Base-by-base conservation (phyloP, 78 protist species). In the Trichosphaerium sp. region DNA sequence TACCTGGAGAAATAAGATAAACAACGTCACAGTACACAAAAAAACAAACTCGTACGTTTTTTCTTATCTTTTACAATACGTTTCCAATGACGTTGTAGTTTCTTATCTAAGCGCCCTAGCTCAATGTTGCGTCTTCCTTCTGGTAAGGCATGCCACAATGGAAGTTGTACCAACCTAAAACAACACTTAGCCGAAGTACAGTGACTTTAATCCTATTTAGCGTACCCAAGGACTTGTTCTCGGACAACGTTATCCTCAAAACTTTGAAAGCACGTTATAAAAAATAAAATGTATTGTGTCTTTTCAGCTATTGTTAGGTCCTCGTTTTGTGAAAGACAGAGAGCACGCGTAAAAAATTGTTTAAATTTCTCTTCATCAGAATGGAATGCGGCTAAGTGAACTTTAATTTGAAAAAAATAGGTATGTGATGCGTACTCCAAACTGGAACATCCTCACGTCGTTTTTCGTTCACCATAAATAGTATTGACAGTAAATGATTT, bases 391-490 rank as follows among this genome's bases (percentile, higher is more conserved):
- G 7, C 61, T 15, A n/a, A n/a, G n/a, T n/a, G n/a, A n/a, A n/a
- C n/a, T n/a, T n/a, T n/a, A 0, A 66, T 0, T 14, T 2, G 18
- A 2, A 7, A 26, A 5, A 1, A 29, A 1, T 0, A n/a, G 23
- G n/a, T n/a, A n/a, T n/a, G n/a, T n/a, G n/a, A n/a, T n/a, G 10
- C 47, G 29, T 0, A 57, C 26, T 69, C 83, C 81, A 74, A 14
- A 42, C 37, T 8, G 35, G n/a, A 7, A 52, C 71, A n/a, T 77
- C 51, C 58, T 86, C 91, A 31, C 83, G 68, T 40, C 66, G 49
- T 74, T 88, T 88, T 34, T 82, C 92, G 71, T 86, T 86, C 6
- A 88, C 67, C 90, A 92, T 78, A 11, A 74, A 23, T 1, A 87
- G 49, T 26, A 92, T 69, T 14, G 91, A 85, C 62, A 85, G 37